A percentile compares a stretch with the other conserved stretches of the same genome.
Evolutionary conservation across 371 early-diverging fungal species (phyloP).

Genomic region (Lichtheimia corymbifera): DNA sequence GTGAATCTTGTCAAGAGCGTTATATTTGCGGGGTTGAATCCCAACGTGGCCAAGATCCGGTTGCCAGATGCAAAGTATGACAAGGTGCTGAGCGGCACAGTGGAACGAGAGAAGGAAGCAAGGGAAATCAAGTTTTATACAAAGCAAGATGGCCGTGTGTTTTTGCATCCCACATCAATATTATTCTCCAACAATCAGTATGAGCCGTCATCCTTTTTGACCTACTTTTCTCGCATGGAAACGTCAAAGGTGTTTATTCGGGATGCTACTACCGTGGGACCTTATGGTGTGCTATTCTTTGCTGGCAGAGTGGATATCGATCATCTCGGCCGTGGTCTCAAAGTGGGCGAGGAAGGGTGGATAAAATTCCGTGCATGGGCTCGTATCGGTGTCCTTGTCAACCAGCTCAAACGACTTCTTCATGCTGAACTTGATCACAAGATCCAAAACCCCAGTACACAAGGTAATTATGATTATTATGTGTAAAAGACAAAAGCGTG

Average conservation of each 20-base stretch:
- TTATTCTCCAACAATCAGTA: conserved; percentile 63
- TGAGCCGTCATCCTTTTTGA: conserved; percentile 62
- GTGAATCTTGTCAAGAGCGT: conserved; percentile 61
- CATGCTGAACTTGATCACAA: conserved; percentile 69
- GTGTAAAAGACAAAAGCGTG: conserved; percentile 18
- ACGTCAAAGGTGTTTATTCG: conserved; percentile 76
- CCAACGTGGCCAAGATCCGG: conserved; percentile 70
- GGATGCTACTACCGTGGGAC: conserved; percentile 71
- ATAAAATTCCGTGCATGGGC: conserved; percentile 78
- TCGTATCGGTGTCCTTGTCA: conserved; percentile 77
- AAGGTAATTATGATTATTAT: conserved; percentile 51
- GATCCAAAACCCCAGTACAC: conserved; percentile 67
- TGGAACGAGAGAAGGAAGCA: conserved; percentile 74
- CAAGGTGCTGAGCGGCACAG: conserved; percentile 70
- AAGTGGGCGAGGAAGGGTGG: conserved; percentile 59
- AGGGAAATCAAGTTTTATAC: conserved; percentile 72
- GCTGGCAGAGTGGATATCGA: conserved; percentile 72
- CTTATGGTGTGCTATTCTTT: conserved; percentile 75
- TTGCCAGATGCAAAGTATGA: conserved; percentile 76
- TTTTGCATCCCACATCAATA: conserved; percentile 80
- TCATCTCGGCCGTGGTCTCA: conserved; percentile 64
- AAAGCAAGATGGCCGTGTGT: conserved; percentile 70
- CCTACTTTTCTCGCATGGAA: conserved; percentile 68
- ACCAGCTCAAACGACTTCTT: conserved; percentile 69
- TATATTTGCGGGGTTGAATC: conserved; percentile 65